phyloP scores from a whole-genome alignment of 768 basidiomycete genomes.

The Xerocomellus chrysenteron region DNA sequence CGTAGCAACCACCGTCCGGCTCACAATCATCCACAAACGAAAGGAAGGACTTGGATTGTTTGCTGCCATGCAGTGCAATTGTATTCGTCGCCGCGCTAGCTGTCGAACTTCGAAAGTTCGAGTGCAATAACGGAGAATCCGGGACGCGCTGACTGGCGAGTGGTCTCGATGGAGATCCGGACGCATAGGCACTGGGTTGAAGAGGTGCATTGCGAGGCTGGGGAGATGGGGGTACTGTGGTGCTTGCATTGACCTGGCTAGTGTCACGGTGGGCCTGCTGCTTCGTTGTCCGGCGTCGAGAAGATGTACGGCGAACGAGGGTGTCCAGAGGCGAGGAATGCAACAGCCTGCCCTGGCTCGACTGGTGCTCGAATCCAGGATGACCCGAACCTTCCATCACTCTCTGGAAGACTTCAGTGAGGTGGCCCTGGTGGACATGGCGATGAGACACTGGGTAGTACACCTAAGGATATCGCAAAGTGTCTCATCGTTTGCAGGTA shows the following conservation, averaged over 20 bases:
- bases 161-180: slow-evolving; percentile 11
- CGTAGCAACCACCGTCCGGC: slow-evolving; percentile 35
- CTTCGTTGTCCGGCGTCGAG: slow-evolving; percentile 32
- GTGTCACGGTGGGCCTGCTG: not conserved
- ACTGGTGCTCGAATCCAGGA: slow-evolving; percentile 16
- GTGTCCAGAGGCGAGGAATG: slow-evolving; percentile 57
- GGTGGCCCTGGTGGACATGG: slow-evolving; percentile 7
- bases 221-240: slow-evolving; percentile 4
- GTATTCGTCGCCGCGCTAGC: slow-evolving; percentile 34
- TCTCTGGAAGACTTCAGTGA: slow-evolving; percentile 3
- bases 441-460: not conserved
- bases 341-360: slow-evolving; percentile 31
- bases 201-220: slow-evolving; percentile 8
- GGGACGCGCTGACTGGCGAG: slow-evolving; percentile 24
- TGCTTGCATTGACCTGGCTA: not conserved
- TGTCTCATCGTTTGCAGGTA: slow-evolving; percentile 3
- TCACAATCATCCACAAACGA: slow-evolving; percentile 33
- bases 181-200: not conserved
- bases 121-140: slow-evolving; percentile 49
- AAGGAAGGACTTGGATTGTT: slow-evolving; percentile 28
- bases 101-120: slow-evolving; percentile 44
- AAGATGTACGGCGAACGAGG: slow-evolving; percentile 55
- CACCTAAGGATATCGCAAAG: not conserved
- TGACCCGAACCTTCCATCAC: slow-evolving; percentile 17
- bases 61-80: slow-evolving; percentile 6